Base-by-base conservation (phyloP, 371 early-diverging fungal genomes). In the Aphelidium insulamus region DNA sequence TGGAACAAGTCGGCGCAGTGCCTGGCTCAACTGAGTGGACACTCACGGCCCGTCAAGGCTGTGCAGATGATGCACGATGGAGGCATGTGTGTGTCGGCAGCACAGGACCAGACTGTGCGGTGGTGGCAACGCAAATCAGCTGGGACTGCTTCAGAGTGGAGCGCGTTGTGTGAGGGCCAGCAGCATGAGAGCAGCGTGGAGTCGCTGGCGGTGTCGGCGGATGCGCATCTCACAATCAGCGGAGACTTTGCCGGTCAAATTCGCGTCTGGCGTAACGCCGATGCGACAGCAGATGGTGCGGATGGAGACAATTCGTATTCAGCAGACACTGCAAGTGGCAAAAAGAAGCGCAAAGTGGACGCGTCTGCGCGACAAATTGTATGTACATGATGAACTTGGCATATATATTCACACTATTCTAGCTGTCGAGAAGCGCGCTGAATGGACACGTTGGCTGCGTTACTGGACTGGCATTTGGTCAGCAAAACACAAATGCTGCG, bases 401-500 rank as follows among this genome's bases (percentile, higher is more conserved):
- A n/a, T n/a, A n/a, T n/a, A n/a, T n/a, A n/a, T n/a, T n/a, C n/a
- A n/a, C n/a, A n/a, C n/a, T n/a, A n/a, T n/a, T n/a, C n/a, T n/a
- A n/a, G n/a, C n/a, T n/a, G n/a, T n/a, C n/a, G n/a, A n/a, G n/a
- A n/a, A n/a, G n/a, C n/a, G n/a, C n/a, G n/a, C n/a, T n/a, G n/a
- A 59, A 60, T n/a, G 86, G 78, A 7, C 91, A 90, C 45, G 62
- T 66, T 12, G 87, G 81, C 1, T 69, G 69, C 18, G 80, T 84
- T 2, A 71, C 72, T 14, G 45, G 74, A n/a, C 66, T 83, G 4
- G 41, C 43, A 18, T 77, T 74, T 49, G 60, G 65, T 52, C 39
- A 39, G 14, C 46, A 59, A 17, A 57, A 63, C 32, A 55, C 52
- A 37, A 52, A 48, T 24, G 38, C 43, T 34, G 50, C 85, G 34